These are phyloP conservation scores for Lenzites betulinus DNA, from an alignment of 768 basidiomycete genomes.

Conservation along the genomic window DNA sequence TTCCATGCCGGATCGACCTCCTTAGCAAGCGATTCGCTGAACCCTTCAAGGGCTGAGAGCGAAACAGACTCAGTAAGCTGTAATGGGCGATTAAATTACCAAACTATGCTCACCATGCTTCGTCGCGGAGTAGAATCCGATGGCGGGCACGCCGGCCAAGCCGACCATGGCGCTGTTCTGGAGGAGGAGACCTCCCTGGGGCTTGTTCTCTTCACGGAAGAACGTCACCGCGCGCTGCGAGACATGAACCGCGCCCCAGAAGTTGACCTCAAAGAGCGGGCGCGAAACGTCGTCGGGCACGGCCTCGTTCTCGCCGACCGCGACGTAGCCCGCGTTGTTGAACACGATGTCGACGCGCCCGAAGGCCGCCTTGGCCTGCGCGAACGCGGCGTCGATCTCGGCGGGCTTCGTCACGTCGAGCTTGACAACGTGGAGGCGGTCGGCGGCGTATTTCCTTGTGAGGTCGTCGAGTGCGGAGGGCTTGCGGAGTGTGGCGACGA, in stretches of 20 bases:
- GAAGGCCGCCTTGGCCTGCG: constrained; percentile 37
- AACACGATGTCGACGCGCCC: constrained; percentile 47
- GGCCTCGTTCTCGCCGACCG: constrained; percentile 42
- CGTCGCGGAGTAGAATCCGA: constrained; percentile 28
- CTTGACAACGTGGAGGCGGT: constrained; percentile 39
- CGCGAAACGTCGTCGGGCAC: constrained; percentile 34
- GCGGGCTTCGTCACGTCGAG: constrained; percentile 41
- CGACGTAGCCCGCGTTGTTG: constrained; percentile 27
- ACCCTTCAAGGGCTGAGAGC: constrained; percentile 33
- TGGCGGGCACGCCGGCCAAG: constrained; percentile 19
- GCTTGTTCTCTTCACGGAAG: constrained; percentile 33
- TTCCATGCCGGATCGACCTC: constrained; percentile 51
- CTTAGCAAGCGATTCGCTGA: constrained; percentile 39
- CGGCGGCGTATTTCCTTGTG: constrained; percentile 31
- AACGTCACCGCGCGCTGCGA: constrained; percentile 26
- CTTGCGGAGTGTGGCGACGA: too few relatives aligned
- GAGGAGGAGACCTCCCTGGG: constrained; percentile 37
- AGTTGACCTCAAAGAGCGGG: constrained; percentile 42
- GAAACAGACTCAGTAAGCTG: neutral
- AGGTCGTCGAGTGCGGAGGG: too few relatives aligned
- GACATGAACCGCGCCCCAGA: constrained; percentile 13
- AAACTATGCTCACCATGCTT: constrained; percentile 21
- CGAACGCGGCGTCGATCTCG: constrained; percentile 40
- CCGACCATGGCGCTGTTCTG: constrained; percentile 39
- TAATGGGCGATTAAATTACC: too few relatives aligned